These are phyloP conservation scores for Abrus pulchellus DNA, from an alignment of 306 rosid genomes.

Conservation along the genomic window DNA sequence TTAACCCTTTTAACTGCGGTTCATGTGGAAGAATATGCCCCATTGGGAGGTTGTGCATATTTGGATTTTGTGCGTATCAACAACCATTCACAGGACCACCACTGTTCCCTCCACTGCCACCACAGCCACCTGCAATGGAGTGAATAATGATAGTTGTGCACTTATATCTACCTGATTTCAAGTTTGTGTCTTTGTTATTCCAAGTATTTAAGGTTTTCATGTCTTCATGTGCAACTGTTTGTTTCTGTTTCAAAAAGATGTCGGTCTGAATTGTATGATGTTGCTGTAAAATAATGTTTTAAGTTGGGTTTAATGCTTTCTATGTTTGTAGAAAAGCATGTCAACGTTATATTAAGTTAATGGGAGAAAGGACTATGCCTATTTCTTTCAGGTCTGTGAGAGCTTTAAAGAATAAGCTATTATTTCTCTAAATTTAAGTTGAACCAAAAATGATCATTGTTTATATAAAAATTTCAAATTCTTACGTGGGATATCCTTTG, in stretches of 20 bases:
- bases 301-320: conserved; percentile 24
- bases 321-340: neutral
- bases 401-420: too few species aligned
- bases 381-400: too few species aligned
- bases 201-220: neutral
- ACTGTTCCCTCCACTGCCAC: neutral
- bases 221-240: neutral
- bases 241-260: neutral
- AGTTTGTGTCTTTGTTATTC: conserved; percentile 4
- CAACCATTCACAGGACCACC: neutral
- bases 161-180: neutral
- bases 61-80: conserved; percentile 63
- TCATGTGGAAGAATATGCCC: conserved; percentile 67
- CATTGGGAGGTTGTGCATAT: conserved; percentile 51
- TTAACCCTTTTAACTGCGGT: conserved; percentile 63
- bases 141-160: neutral
- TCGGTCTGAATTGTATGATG: neutral
- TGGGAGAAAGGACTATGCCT: neutral
- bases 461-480: neutral
- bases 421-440: too few species aligned
- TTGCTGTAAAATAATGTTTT: neutral
- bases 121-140: conserved; percentile 8
- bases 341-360: neutral
- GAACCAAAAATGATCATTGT: too few species aligned
- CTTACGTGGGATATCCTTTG: neutral